Conservation (phyloP, 1,139 yeast species). For the Geotrichum macrosporum region DNA sequence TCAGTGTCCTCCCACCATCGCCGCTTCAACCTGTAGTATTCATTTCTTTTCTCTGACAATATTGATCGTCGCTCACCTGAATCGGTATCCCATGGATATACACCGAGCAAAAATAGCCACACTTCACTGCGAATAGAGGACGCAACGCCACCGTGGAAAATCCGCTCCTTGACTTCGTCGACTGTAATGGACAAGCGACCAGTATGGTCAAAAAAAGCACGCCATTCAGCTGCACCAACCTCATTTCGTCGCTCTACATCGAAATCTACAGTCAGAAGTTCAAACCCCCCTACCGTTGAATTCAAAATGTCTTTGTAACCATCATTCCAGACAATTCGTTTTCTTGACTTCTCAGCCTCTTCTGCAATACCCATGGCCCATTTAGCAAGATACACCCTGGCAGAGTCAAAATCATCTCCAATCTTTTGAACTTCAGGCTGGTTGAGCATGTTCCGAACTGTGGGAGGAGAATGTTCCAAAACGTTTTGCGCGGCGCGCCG, state of each 20-base stretch:
- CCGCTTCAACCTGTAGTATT: slow-evolving; percentile 62
- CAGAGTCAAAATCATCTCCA: slow-evolving; percentile 90
- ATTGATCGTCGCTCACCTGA: slow-evolving; percentile 60
- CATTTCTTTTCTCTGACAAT: slow-evolving; percentile 52
- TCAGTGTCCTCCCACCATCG: slow-evolving; percentile 64
- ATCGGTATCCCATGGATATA: slow-evolving; percentile 86
- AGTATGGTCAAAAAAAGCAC: slow-evolving; percentile 67
- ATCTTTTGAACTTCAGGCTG: slow-evolving; percentile 77
- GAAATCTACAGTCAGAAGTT: slow-evolving; percentile 52
- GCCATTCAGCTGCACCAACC: slow-evolving; percentile 74
- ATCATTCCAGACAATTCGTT: slow-evolving; percentile 42
- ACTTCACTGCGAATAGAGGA: slow-evolving; percentile 61
- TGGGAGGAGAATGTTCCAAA: slow-evolving; percentile 61
- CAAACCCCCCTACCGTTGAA: slow-evolving; percentile 63
- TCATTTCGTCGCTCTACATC: slow-evolving; percentile 68
- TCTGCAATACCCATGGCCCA: slow-evolving; percentile 97
- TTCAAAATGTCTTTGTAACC: slow-evolving; percentile 48
- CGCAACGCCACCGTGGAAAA: slow-evolving; percentile 86
- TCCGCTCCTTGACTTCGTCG: slow-evolving; percentile 69
- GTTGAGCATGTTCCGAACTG: slow-evolving; percentile 56
- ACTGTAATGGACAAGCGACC: slow-evolving; percentile 73
- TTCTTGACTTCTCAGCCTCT: slow-evolving; percentile 75
- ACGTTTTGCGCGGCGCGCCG: slow-evolving; percentile 54
- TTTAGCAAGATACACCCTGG: slow-evolving; percentile 85
- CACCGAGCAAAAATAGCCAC: slow-evolving; percentile 80